Percentiles rank a stretch among this genome's conserved stretches.
These are phyloP conservation scores for Ganoderma lucidum DNA, from an alignment of 1,284 basidiomycete species.

Conservation along the genomic window DNA sequence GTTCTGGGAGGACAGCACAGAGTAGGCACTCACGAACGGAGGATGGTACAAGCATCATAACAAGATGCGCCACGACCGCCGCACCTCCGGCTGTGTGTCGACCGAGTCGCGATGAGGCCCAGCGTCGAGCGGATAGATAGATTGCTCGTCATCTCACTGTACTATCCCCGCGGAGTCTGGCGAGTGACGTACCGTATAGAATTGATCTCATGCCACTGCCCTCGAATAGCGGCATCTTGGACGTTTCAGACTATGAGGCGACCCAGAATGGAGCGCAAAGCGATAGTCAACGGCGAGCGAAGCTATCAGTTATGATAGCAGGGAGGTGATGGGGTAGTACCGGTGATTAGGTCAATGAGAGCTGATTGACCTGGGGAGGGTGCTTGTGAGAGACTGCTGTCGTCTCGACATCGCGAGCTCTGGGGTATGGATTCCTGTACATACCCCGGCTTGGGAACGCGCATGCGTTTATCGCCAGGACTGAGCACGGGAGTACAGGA, in stretches of 20 bases:
- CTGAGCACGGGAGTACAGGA: slow-evolving; percentile 2
- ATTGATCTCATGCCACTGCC: slow-evolving; percentile 24
- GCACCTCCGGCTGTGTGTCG: slow-evolving; percentile 22
- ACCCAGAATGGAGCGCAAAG: neutral
- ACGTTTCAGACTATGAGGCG: neutral
- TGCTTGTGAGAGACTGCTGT: slow-evolving; percentile 11
- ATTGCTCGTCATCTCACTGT: slow-evolving; percentile 5
- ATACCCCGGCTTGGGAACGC: slow-evolving; percentile 14
- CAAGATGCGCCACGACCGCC: slow-evolving; percentile 33
- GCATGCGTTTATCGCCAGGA: slow-evolving; percentile 27
- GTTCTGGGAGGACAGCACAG: neutral
- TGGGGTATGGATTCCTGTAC: slow-evolving; percentile 17
- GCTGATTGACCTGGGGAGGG: neutral
- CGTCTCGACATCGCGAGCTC: slow-evolving; percentile 18
- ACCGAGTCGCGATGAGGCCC: neutral
- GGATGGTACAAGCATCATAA: slow-evolving; percentile 31
- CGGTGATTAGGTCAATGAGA: neutral
- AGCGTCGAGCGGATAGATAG: neutral
- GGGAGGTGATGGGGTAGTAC: slow-evolving; percentile 1
- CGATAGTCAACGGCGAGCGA: neutral
- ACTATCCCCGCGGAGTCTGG: neutral
- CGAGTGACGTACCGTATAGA: slow-evolving; percentile 26
- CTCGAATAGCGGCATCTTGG: slow-evolving; percentile 29
- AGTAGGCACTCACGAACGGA: slow-evolving; percentile 32
- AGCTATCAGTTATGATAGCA: neutral